Evolutionary conservation across 257 asterid genomes (phyloP).

Genomic region (Scutellaria galericulata): DNA sequence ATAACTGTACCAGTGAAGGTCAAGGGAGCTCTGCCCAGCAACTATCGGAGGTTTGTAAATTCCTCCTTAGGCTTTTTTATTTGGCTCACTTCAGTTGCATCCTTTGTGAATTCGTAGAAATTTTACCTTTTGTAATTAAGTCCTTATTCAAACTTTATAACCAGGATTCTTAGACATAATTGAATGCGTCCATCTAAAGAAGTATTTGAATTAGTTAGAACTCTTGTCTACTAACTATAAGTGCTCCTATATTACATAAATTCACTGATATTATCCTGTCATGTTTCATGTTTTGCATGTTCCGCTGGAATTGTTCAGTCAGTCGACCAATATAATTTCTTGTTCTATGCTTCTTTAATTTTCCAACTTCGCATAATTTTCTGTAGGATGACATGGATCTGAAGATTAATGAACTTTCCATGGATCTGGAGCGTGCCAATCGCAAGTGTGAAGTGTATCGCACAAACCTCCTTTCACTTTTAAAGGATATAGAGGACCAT

Average conservation of each 20-base stretch:
- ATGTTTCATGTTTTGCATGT: constrained; percentile 16
- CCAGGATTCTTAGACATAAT: constrained; percentile 12
- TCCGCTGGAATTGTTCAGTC: not conserved
- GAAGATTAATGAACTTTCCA: constrained; percentile 67
- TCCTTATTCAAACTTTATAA: not conserved
- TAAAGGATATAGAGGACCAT: constrained; percentile 92
- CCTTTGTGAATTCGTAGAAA: not conserved
- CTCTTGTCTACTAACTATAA: constrained; percentile 4
- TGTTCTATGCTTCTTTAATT: constrained; percentile 15
- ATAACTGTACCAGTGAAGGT: constrained; percentile 43
- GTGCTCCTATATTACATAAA: not conserved
- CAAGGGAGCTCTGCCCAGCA: constrained; percentile 58
- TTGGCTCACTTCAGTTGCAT: not conserved
- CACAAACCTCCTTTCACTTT: constrained; percentile 70
- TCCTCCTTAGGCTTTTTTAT: constrained; percentile 27
- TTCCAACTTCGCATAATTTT: constrained; percentile 24
- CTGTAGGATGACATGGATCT: constrained; percentile 81
- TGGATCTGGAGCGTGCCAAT: constrained; percentile 72
- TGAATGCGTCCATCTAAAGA: constrained; percentile 15
- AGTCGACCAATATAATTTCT: constrained; percentile 13
- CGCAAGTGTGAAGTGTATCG: constrained; percentile 82
- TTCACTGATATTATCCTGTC: not conserved
- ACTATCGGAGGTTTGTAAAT: constrained; percentile 73
- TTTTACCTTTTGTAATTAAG: not conserved
- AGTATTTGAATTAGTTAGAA: not conserved